Evolutionary conservation across 305 asterid species (phyloP).

Genomic region (Fraxinus paxiana): DNA sequence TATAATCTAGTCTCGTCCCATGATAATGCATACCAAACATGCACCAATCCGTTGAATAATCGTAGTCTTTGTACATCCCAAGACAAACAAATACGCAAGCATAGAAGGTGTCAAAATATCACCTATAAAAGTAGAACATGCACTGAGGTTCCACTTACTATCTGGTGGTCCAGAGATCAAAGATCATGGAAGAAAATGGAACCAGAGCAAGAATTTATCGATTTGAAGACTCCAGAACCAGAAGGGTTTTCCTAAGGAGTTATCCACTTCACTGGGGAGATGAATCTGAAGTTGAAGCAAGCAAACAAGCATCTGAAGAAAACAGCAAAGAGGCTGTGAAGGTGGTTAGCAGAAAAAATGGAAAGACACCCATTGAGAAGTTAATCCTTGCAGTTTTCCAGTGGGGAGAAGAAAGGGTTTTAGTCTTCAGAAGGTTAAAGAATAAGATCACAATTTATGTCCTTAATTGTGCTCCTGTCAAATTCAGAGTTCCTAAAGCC

Average conservation of each 20-base stretch:
- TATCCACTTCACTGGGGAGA: neutral
- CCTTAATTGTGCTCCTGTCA: conserved; percentile 61
- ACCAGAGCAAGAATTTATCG: neutral
- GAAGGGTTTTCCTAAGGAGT: neutral
- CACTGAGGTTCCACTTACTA: neutral
- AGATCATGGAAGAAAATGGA: neutral
- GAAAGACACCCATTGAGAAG: conserved; percentile 47
- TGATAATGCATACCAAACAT: neutral
- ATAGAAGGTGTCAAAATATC: neutral
- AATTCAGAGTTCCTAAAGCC: conserved; percentile 45
- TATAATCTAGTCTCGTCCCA: neutral
- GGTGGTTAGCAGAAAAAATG: conserved; percentile 19
- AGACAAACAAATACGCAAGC: conserved; percentile 21
- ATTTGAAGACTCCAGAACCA: neutral
- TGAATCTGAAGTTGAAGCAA: neutral
- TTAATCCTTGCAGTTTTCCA: conserved; percentile 46
- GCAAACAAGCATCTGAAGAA: conserved; percentile 21
- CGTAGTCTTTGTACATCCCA: conserved; percentile 20
- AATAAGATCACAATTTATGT: conserved; percentile 58
- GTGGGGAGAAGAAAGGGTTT: conserved; percentile 63
- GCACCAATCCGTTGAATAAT: neutral
- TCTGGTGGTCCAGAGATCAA: neutral
- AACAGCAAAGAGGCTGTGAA: conserved; percentile 30
- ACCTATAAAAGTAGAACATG: conserved; percentile 30
- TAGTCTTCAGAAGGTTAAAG: conserved; percentile 64